phyloP scores from a whole-genome alignment of 768 basidiomycete genomes.

The Kwoniella dendrophila region DNA sequence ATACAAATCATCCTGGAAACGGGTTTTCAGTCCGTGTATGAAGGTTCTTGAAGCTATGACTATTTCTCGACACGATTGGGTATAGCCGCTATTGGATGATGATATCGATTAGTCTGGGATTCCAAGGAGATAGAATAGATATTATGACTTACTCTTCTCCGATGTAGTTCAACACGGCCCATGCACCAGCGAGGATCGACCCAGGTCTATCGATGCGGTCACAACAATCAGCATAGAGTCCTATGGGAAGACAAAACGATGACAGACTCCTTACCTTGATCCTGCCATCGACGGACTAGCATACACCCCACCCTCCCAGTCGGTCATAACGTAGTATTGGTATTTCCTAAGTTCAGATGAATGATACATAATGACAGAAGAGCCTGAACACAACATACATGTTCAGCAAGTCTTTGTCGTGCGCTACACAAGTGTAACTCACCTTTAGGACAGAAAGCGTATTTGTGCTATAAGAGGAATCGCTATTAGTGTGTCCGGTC shows the following conservation, averaged over 20 bases:
- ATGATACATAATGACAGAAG: constrained; percentile 94
- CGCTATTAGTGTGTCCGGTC: constrained; percentile 8
- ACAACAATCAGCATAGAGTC: not conserved
- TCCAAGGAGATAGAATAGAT: not conserved
- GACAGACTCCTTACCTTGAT: constrained; percentile 73
- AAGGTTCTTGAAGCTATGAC: constrained; percentile 73
- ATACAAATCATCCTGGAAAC: constrained; percentile 67
- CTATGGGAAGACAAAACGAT: not conserved
- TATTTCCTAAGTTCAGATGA: constrained; percentile 71
- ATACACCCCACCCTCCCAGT: constrained; percentile 81
- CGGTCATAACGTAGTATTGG: constrained; percentile 83
- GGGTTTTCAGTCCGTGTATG: constrained; percentile 62
- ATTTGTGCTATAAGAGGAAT: constrained; percentile 60
- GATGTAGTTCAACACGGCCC: constrained; percentile 95
- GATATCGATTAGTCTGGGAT: not conserved
- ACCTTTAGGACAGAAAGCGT: constrained; percentile 93
- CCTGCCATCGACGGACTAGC: constrained; percentile 87
- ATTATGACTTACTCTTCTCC: constrained; percentile 70
- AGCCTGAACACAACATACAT: constrained; percentile 64
- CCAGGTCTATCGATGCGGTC: constrained; percentile 66
- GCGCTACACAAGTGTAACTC: constrained; percentile 6
- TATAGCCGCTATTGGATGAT: constrained; percentile 69
- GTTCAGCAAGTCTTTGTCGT: not conserved
- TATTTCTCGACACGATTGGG: constrained; percentile 78
- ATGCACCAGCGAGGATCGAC: constrained; percentile 87